Evolutionary conservation across 306 rosid species (phyloP).

Genomic region (Alnus glutinosa): DNA sequence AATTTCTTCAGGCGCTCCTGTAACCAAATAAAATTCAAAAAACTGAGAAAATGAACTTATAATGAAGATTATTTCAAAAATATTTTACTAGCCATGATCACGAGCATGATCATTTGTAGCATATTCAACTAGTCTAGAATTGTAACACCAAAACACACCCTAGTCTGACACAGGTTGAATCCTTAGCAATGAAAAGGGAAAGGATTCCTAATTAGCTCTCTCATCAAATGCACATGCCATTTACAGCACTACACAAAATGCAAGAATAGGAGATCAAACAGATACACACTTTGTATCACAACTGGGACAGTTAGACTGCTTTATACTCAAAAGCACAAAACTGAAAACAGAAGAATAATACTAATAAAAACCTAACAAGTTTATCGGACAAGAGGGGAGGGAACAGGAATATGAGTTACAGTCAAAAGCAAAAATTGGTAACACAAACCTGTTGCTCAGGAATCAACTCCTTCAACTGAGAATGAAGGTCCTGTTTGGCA

Average conservation of each 20-base stretch:
- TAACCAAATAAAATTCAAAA: not conserved
- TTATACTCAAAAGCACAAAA: not conserved
- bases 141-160: no score
- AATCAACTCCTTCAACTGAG: conserved; percentile 83
- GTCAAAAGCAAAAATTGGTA: no score
- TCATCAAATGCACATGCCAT: not conserved
- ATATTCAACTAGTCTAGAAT: not conserved
- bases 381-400: not conserved
- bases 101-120: not conserved
- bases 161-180: not conserved
- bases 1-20: conserved; percentile 55
- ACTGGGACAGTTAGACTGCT: not conserved
- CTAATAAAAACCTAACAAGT: conserved; percentile 19
- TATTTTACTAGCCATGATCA: not conserved
- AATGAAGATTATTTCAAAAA: not conserved
- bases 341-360: not conserved
- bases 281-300: not conserved
- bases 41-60: conserved; percentile 2
- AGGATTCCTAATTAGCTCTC: not conserved
- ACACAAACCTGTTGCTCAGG: conserved; percentile 39
- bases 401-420: no score
- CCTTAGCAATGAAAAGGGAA: not conserved
- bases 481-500: conserved; percentile 72
- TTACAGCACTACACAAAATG: not conserved
- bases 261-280: not conserved